Conservation (phyloP, 2,329 filamentous ascomycete species). For the Aspergillus sp. region DNA sequence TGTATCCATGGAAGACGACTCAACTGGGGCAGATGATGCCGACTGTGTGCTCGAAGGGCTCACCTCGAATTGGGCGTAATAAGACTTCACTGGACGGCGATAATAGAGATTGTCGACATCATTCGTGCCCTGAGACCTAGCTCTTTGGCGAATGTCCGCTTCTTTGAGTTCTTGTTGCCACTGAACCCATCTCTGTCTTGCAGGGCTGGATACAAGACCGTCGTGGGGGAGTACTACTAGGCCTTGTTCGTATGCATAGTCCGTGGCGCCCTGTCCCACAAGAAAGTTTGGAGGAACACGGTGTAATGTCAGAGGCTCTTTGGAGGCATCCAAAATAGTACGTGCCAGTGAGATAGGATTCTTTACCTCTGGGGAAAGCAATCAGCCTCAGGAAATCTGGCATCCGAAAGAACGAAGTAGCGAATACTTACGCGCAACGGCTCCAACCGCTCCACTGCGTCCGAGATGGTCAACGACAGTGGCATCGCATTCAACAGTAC, state of each 20-base stretch:
- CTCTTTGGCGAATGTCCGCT: slow-evolving; percentile 56
- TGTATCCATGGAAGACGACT: neutral
- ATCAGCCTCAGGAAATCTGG: slow-evolving; percentile 4
- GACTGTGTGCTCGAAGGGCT: slow-evolving; percentile 23
- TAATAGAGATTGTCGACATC: slow-evolving; percentile 25
- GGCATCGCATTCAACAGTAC: slow-evolving; percentile 91
- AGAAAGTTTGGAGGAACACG: slow-evolving; percentile 92
- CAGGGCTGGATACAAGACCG: slow-evolving; percentile 76
- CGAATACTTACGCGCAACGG: slow-evolving; percentile 73
- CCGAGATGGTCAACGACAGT: slow-evolving; percentile 90
- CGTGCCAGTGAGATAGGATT: slow-evolving; percentile 92
- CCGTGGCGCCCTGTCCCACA: slow-evolving; percentile 79
- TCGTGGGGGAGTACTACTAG: slow-evolving; percentile 76
- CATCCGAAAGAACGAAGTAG: neutral
- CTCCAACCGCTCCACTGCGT: slow-evolving; percentile 89
- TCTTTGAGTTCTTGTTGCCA: slow-evolving; percentile 75
- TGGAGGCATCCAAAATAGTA: slow-evolving; percentile 77
- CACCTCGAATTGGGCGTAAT: slow-evolving; percentile 28
- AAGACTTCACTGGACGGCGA: slow-evolving; percentile 28
- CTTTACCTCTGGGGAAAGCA: slow-evolving; percentile 59
- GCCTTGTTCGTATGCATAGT: slow-evolving; percentile 82
- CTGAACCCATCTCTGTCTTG: slow-evolving; percentile 75
- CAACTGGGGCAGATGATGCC: slow-evolving; percentile 1
- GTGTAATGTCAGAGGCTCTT: slow-evolving; percentile 75
- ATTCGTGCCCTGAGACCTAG: slow-evolving; percentile 31